These are phyloP conservation scores for Spatholobus suberectus DNA, from an alignment of 306 rosid species.

Conservation along the genomic window DNA sequence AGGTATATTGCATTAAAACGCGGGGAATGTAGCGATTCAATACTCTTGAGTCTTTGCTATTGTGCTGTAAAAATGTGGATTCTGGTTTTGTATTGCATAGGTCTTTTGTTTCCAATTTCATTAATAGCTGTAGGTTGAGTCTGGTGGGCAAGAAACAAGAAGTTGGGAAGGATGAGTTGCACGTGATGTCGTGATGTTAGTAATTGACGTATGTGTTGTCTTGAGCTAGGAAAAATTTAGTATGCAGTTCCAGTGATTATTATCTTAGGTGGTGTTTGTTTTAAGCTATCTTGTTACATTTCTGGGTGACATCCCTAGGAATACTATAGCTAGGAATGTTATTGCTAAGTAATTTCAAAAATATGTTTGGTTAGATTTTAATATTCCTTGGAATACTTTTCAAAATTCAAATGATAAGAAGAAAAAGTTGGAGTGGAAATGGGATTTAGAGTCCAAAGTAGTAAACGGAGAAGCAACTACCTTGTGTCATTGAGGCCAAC, in stretches of 20 bases:
- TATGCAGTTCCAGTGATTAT: constrained; percentile 12
- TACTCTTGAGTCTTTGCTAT: background rate
- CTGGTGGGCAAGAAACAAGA: background rate
- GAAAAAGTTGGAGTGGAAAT: background rate
- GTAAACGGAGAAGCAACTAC: too few species aligned
- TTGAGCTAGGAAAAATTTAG: constrained; percentile 12
- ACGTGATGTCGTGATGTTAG: background rate
- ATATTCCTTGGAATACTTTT: background rate
- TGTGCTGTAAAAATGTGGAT: background rate
- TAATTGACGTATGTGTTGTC: constrained; percentile 2
- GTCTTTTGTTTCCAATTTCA: background rate
- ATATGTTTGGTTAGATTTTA: background rate
- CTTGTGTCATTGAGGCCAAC: too few species aligned
- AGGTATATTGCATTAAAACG: constrained; percentile 56
- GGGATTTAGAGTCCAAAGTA: too few species aligned
- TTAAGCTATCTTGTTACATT: background rate
- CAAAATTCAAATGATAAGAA: background rate
- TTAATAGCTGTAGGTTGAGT: constrained; percentile 12
- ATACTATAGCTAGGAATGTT: background rate
- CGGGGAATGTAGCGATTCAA: background rate
- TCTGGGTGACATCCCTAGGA: background rate
- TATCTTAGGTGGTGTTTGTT: background rate
- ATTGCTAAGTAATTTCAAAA: background rate
- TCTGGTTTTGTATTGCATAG: background rate
- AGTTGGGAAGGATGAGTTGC: constrained; percentile 19